These are phyloP conservation scores for Coemansia sp. DNA, from an alignment of 192 early-diverging fungal genomes.

Conservation along the genomic window DNA sequence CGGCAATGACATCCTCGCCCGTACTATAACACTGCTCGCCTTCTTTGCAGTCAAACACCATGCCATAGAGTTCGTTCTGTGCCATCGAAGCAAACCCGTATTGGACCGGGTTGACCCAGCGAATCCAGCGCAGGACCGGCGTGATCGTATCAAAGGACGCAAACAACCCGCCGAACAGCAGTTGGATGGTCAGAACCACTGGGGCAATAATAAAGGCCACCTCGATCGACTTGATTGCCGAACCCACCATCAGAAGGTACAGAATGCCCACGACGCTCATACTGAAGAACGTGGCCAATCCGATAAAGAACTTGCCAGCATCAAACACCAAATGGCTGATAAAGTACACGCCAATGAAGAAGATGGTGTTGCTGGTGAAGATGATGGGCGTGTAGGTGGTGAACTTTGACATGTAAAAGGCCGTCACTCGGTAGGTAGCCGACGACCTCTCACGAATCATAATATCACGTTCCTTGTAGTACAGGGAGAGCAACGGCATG, in stretches of 20 bases:
- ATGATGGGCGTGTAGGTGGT: constrained; percentile 47
- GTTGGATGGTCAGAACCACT: constrained; percentile 34
- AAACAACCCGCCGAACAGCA: constrained; percentile 47
- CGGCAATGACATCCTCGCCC: constrained; percentile 29
- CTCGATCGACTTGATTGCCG: constrained; percentile 34
- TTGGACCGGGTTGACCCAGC: constrained; percentile 44
- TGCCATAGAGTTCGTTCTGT: constrained; percentile 43
- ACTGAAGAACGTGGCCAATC: constrained; percentile 35
- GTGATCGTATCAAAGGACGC: constrained; percentile 39
- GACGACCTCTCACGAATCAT: constrained; percentile 61
- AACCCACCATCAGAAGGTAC: constrained; percentile 38
- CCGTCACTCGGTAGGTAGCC: constrained; percentile 57
- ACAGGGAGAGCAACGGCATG: constrained; percentile 49
- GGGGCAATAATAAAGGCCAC: constrained; percentile 41
- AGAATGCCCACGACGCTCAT: constrained; percentile 26
- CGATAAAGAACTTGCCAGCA: constrained; percentile 46
- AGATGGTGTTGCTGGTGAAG: constrained; percentile 24
- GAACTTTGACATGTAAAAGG: constrained; percentile 60
- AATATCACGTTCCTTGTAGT: constrained; percentile 49
- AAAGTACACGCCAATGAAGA: constrained; percentile 46
- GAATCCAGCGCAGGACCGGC: constrained; percentile 47
- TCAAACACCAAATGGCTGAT: constrained; percentile 34
- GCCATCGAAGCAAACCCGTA: constrained; percentile 33
- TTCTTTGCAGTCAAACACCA: constrained; percentile 26
- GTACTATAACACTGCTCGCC: constrained; percentile 27